Evolutionary conservation across 2,329 filamentous ascomycete species (phyloP), one percentile per base, ranked within the genome.

Genomic region (Trichoderma harzianum): DNA sequence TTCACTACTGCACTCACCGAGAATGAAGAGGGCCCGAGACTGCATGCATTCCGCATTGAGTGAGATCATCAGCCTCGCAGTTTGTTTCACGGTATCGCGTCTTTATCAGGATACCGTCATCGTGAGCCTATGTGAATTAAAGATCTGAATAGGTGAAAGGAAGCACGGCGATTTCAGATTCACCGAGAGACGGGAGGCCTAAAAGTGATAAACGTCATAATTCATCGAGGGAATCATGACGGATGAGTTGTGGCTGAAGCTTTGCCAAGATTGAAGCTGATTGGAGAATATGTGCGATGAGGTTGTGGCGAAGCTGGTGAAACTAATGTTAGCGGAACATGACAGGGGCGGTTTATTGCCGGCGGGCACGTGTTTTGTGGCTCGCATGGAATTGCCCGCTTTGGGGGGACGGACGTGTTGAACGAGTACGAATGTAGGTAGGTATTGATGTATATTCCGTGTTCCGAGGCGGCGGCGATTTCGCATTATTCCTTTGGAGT

Each of bases 361-460:
- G 55, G 55, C 18, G 28, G 18, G 2, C 28, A 21, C 28, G 28
- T 58, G 53, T 57, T 30, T 30, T n/a, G n/a, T 28, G 34, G 60
- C 61, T 63, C 47, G 63, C 47, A 66, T 66, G 47, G 21, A n/a
- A 55, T 66, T 66, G 26, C 63, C 63, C 18, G n/a, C 47, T n/a
- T 66, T 66, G 64, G 51, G 47, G 24, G n/a, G n/a, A 47, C 8
- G n/a, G 43, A 21, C 16, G 12, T 16, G n/a, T 26, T 12, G 26
- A 4, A 8, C 14, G 24, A 24, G n/a, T 30, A 36, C 2, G 34
- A n/a, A n/a, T n/a, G n/a, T n/a, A n/a, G n/a, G 36, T 39, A 43
- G 16, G 16, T 43, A 18, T 14, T 14, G 5, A 14, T 32, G 34
- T 36, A 36, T 36, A 2, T 36, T 36, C 34, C 34, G 34, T 43